Base-by-base conservation (phyloP, 2,329 filamentous ascomycete genomes). In the Fonsecaea nubica region DNA sequence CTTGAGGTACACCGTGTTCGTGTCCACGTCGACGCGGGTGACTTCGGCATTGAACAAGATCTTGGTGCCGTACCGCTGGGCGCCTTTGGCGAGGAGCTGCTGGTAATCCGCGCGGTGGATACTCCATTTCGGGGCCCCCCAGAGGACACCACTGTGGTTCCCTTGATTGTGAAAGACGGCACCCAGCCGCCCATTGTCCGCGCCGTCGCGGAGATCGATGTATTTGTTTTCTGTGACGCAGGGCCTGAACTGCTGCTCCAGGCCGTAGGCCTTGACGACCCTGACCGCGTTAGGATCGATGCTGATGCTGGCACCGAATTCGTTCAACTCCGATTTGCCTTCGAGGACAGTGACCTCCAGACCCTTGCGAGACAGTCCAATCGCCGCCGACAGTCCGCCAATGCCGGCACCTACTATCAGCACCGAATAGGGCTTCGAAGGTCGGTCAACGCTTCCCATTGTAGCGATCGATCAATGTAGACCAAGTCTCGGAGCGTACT, bases 291-390 rank as follows among this genome's bases (percentile, higher is more conserved):
- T 33, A 9, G 58, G 33, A 53, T 25, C 18, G 32, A 65, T 56
- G 45, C 63, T 36, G 42, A 71, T 71, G 48, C 62, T 65, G 25
- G 69, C 69, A 12, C 70, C 69, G 25, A 66, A 60, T 55, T 72
- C 70, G 25, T 66, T 54, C 62, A 72, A 63, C 53, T 73, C 71
- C 48, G 55, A 4, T 45, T 65, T 60, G n/a, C n/a, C 45, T 58
- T 75, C 72, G 21, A 73, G 71, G 32, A 76, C 62, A 6, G 68
- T 75, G 4, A 76, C 69, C 0, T 66, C 65, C 36, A 74, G 69
- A 1, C 68, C 68, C 1, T 52, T 58, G 25, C 36, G 63, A 9
- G 69, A 66, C 30, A 76, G 71, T 2, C 73, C 73, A 32, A 75
- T 72, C 1, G 72, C 75, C 1, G 73, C 71, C 30, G 67, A 63